Percentiles rank a stretch among this genome's conserved stretches.
Conservation (phyloP, 805 yeast species). For the Tetrapisispora taiwanensis region DNA sequence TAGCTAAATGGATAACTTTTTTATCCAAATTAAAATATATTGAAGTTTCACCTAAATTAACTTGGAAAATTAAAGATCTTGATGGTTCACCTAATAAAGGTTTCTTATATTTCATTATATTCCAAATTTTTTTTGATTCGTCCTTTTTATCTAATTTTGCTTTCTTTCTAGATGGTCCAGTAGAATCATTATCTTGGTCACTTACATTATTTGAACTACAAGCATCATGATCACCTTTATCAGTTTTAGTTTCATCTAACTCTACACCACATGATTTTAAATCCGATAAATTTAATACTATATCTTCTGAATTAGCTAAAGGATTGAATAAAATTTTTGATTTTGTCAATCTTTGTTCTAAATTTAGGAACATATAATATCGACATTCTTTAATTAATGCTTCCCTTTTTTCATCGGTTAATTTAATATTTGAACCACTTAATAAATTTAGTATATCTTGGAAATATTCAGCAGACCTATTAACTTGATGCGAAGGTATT, state of each 20-base stretch:
- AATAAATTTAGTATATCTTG: constrained; percentile 44
- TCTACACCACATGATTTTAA: not conserved
- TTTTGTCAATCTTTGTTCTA: constrained; percentile 61
- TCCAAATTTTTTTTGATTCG: constrained; percentile 6
- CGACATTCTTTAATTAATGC: constrained; percentile 58
- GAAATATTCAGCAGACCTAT: constrained; percentile 46
- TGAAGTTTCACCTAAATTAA: constrained; percentile 26
- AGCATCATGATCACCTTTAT: not conserved
- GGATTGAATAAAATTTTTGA: constrained; percentile 45
- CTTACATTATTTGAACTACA: not conserved
- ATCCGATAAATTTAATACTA: constrained; percentile 42
- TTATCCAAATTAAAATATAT: constrained; percentile 26
- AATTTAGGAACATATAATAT: constrained; percentile 63
- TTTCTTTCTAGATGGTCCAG: constrained; percentile 12
- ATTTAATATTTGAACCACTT: constrained; percentile 42
- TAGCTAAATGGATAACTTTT: constrained; percentile 16
- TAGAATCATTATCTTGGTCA: not conserved
- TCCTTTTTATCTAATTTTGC: constrained; percentile 5
- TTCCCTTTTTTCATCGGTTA: constrained; percentile 48
- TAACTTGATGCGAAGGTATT: constrained; percentile 41
- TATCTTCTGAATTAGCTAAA: constrained; percentile 42
- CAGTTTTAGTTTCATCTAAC: not conserved
- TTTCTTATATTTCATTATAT: constrained; percentile 32
- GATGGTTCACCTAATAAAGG: constrained; percentile 35
- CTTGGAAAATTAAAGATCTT: constrained; percentile 37